Conservation (phyloP, 805 yeast species). For the baker's yeast (Saccharomyces cerevisiae) region DNA sequence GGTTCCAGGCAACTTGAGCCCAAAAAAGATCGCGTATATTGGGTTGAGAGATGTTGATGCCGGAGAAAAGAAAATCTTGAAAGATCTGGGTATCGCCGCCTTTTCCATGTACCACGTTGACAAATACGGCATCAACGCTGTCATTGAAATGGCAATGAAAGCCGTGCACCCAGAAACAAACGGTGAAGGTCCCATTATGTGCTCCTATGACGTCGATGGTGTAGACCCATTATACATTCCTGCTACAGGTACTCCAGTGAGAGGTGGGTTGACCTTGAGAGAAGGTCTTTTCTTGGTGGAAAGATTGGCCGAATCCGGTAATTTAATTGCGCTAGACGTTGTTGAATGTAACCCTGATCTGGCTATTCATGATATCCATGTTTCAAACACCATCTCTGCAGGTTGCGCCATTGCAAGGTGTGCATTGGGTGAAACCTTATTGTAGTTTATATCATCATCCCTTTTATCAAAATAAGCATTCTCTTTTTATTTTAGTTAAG, state of each 20-base stretch:
- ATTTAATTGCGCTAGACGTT: slow-evolving; percentile 76
- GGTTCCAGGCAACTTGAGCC: slow-evolving; percentile 63
- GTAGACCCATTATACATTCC: slow-evolving; percentile 91
- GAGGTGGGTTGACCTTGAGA: slow-evolving; percentile 90
- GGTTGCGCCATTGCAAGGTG: slow-evolving; percentile 89
- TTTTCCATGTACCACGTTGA: slow-evolving; percentile 95
- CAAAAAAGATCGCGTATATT: slow-evolving; percentile 76
- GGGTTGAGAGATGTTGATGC: slow-evolving; percentile 90
- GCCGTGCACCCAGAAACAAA: slow-evolving; percentile 71
- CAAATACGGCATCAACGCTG: slow-evolving; percentile 84
- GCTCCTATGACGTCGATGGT: slow-evolving; percentile 94
- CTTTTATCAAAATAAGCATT: neutral
- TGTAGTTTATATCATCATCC: slow-evolving; percentile 8
- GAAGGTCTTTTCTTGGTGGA: slow-evolving; percentile 91
- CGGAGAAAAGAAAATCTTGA: slow-evolving; percentile 71
- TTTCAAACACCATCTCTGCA: slow-evolving; percentile 76
- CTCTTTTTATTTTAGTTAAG: neutral
- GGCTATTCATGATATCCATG: slow-evolving; percentile 68
- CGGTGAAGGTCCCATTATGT: slow-evolving; percentile 67
- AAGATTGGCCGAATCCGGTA: slow-evolving; percentile 86
- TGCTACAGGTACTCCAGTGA: slow-evolving; percentile 95
- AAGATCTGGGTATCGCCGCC: slow-evolving; percentile 67
- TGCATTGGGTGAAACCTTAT: slow-evolving; percentile 84
- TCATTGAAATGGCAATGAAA: slow-evolving; percentile 83
- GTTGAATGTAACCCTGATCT: slow-evolving; percentile 90